phyloP scores from a whole-genome alignment of 768 basidiomycete species.

The Phanerochaete sordida region DNA sequence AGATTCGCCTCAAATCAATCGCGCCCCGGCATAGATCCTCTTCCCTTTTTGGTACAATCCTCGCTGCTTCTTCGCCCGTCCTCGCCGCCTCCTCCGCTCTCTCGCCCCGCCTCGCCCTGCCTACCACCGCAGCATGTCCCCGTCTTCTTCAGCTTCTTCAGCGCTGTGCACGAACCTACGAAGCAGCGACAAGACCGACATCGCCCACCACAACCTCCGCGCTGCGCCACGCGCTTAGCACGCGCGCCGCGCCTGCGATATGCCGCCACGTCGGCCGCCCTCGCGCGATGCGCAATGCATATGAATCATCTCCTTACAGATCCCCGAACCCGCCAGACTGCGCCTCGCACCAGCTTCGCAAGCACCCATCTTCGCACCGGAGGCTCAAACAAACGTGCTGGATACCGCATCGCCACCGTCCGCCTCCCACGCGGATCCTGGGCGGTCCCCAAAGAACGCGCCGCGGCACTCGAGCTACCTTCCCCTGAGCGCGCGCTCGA shows the following conservation, averaged over 20 bases:
- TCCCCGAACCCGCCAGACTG: neutral
- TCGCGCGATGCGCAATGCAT: neutral
- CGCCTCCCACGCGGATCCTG: neutral
- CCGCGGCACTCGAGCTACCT: neutral
- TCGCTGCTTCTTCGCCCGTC: neutral
- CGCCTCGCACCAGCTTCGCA: no score
- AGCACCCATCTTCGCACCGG: neutral
- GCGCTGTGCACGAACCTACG: no score
- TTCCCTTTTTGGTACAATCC: neutral
- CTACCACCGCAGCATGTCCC: neutral
- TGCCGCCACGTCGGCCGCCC: neutral
- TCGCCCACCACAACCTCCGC: no score
- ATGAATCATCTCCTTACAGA: neutral
- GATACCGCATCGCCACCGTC: neutral
- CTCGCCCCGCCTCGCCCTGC: slow-evolving; percentile 1
- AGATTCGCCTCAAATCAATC: neutral
- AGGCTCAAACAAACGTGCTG: neutral
- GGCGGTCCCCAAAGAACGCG: neutral
- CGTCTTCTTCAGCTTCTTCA: neutral
- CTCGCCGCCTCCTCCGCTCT: neutral
- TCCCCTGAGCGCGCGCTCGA: neutral
- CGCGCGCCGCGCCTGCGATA: no score
- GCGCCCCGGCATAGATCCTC: slow-evolving; percentile 3
- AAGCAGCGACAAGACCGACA: no score
- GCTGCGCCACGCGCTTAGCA: neutral